These are phyloP conservation scores for Kitagawia praeruptora DNA, from an alignment of 129 eudicot species.

Conservation along the genomic window DNA sequence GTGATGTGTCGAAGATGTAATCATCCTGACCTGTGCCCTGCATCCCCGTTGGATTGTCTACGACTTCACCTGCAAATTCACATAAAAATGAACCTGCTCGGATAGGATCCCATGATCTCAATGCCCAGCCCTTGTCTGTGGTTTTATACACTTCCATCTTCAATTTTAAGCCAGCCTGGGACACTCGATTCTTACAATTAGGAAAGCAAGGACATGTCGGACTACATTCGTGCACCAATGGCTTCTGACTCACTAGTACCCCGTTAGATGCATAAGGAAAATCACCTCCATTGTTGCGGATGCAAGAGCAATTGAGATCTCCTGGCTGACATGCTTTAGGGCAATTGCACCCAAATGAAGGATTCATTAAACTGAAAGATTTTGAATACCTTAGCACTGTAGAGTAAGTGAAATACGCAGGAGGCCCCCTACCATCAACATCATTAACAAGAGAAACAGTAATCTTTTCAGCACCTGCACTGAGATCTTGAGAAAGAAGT, in stretches of 20 bases:
- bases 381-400: slow-evolving; percentile 27
- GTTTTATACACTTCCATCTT: slow-evolving; percentile 51
- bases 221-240: slow-evolving; percentile 45
- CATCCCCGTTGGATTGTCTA: slow-evolving; percentile 14
- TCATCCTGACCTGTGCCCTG: slow-evolving; percentile 21
- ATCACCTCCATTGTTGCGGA: slow-evolving; percentile 50
- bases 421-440: slow-evolving; percentile 37
- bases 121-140: slow-evolving; percentile 49
- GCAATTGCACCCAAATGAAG: slow-evolving; percentile 36
- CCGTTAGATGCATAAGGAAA: slow-evolving; percentile 46
- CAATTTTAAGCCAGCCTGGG: slow-evolving; percentile 39
- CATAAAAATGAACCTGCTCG: slow-evolving; percentile 60
- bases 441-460: slow-evolving; percentile 54
- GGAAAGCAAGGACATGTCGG: slow-evolving; percentile 44
- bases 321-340: slow-evolving; percentile 46
- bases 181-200: slow-evolving; percentile 43
- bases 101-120: slow-evolving; percentile 57
- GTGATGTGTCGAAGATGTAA: slow-evolving; percentile 39
- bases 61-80: slow-evolving; percentile 54
- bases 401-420: slow-evolving; percentile 48
- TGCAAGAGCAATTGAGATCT: slow-evolving; percentile 43
- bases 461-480: slow-evolving; percentile 53
- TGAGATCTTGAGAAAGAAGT: slow-evolving; percentile 42
- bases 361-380: slow-evolving; percentile 23
- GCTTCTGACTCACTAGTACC: slow-evolving; percentile 36